phyloP scores from a whole-genome alignment of 2,329 filamentous ascomycete genomes.

The Teratosphaeria nubilosa region DNA sequence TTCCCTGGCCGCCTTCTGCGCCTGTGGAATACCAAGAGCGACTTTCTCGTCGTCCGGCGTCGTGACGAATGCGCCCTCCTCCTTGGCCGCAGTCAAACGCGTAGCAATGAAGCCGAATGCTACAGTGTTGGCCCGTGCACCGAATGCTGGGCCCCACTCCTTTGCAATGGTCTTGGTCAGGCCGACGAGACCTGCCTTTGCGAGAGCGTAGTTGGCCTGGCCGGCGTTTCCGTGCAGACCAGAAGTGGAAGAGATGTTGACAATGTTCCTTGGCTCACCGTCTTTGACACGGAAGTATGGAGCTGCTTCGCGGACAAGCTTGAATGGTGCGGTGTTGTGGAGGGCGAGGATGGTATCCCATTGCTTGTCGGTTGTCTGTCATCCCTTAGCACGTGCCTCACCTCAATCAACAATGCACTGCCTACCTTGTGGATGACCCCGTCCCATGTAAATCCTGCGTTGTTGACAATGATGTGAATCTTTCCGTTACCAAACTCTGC shows the following conservation, averaged over 20 bases:
- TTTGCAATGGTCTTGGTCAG: slow-evolving; percentile 85
- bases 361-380: slow-evolving; percentile 71
- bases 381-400: neutral
- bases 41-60: slow-evolving; percentile 68
- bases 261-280: slow-evolving; percentile 63
- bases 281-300: slow-evolving; percentile 84
- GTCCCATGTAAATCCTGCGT: slow-evolving; percentile 88
- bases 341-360: slow-evolving; percentile 81
- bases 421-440: slow-evolving; percentile 73
- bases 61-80: slow-evolving; percentile 68
- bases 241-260: slow-evolving; percentile 76
- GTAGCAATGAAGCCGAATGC: slow-evolving; percentile 78
- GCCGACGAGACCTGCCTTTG: slow-evolving; percentile 73
- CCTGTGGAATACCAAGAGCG: slow-evolving; percentile 60
- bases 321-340: slow-evolving; percentile 79
- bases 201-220: slow-evolving; percentile 81
- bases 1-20: slow-evolving; percentile 40
- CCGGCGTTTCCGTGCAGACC: slow-evolving; percentile 81
- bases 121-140: slow-evolving; percentile 72
- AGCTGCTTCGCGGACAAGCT: slow-evolving; percentile 66
- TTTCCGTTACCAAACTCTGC: slow-evolving; percentile 77
- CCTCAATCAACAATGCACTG: neutral
- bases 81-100: slow-evolving; percentile 72
- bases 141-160: slow-evolving; percentile 77
- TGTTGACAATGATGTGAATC: slow-evolving; percentile 86